Base-by-base conservation (phyloP, 2,329 filamentous ascomycete genomes). In the Fonsecaea multimorphosa region DNA sequence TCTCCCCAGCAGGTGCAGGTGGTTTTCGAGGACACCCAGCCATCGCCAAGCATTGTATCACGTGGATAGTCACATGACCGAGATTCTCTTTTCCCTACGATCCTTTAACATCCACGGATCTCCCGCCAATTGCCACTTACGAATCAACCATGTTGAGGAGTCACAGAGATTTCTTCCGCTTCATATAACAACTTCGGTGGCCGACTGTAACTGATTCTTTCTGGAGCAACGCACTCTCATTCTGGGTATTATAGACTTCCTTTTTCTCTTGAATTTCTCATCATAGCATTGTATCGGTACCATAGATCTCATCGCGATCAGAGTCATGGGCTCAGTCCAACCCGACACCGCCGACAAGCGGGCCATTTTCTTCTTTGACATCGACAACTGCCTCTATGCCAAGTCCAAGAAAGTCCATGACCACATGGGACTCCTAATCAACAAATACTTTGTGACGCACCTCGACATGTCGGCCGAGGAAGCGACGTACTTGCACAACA, bases 371-470 rank as follows among this genome's bases (percentile, higher is more conserved):
- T 88, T 87, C 78, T 98, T 97, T 76, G 95, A 99, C 76, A 98
- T 99, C 75, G 95, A 99, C 83, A 99, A 99, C 76, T 99, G 96
- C 79, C 86, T 98, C 63, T 98, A 97, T 75, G 88, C 93, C 0
- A 93, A 90, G 79, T 93, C 91, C 76, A 87, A 87, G 71, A 91
- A 90, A 72, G 92, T 99, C 53, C 91, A 96, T 75, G 89, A 96
- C 75, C 84, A 91, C 75, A 98, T 99, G 95, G 88, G 89, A 36
- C 84, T 88, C 60, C 83, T 97, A 68, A 99, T 98, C 75, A 85
- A 89, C 75, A 76, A 82, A 63, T 89, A 87, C 76, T 88, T 89
- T 73, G 77, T 84, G 69, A 81, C 79, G 60, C 92, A 97, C 76
- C 86, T 98, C 3, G 86, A 88, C 24, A 82, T 98, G 1, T 84